These are phyloP conservation scores for Tolypocladium amazonense DNA, from an alignment of 2,329 filamentous ascomycete genomes.

Conservation along the genomic window DNA sequence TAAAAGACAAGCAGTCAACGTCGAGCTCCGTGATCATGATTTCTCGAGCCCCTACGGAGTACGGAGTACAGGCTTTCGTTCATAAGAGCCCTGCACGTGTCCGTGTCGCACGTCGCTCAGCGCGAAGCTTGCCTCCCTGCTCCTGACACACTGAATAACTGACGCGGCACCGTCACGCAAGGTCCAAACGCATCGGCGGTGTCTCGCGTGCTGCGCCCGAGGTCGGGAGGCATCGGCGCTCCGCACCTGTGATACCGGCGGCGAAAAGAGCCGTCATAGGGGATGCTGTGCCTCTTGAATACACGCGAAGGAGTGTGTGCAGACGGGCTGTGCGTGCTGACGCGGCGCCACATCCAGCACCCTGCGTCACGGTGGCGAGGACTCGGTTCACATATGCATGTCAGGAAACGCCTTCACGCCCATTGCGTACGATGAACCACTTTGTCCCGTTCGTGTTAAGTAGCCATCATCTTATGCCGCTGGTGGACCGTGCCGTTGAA, in stretches of 20 bases:
- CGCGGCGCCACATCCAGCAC: neutral
- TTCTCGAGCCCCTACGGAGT: too few relatives aligned
- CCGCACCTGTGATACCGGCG: neutral
- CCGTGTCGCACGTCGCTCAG: neutral
- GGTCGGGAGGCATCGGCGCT: neutral
- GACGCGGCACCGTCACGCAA: neutral
- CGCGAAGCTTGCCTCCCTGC: neutral
- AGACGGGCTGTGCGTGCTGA: neutral
- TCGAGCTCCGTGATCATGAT: too few relatives aligned
- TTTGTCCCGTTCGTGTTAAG: neutral
- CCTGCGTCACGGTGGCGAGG: neutral
- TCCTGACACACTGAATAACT: neutral
- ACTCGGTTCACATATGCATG: neutral
- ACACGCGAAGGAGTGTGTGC: too few relatives aligned
- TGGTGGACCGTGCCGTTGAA: neutral
- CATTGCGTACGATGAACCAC: neutral
- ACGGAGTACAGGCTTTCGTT: neutral
- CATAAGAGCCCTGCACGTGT: neutral
- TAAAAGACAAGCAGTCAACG: neutral
- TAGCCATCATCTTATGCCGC: neutral
- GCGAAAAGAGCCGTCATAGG: too few relatives aligned
- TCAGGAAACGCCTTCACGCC: neutral
- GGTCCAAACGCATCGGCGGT: neutral
- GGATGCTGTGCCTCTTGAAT: too few relatives aligned
- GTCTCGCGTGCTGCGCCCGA: neutral